A percentile compares a stretch with the other conserved stretches of the same genome.
Evolutionary conservation across 768 basidiomycete genomes (phyloP).

Genomic region (Serpula lacrymans): DNA sequence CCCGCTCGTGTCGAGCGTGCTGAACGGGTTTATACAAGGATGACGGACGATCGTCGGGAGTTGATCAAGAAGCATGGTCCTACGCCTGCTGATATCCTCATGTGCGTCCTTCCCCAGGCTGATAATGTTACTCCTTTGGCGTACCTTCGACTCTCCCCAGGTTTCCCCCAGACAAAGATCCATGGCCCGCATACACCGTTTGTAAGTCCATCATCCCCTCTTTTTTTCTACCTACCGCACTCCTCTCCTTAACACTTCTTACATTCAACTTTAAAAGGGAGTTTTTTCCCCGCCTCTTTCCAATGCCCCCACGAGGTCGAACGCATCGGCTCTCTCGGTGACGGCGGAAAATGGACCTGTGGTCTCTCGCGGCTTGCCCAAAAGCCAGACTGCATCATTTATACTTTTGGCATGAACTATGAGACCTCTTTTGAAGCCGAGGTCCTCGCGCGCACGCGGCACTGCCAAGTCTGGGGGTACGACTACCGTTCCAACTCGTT

Average conservation of each 20-base stretch:
- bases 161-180: slow-evolving; percentile 48
- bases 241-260: background rate
- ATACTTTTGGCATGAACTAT: slow-evolving; percentile 58
- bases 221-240: background rate
- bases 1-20: slow-evolving; percentile 39
- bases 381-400: slow-evolving; percentile 56
- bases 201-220: slow-evolving; percentile 35
- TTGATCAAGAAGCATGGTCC: slow-evolving; percentile 57
- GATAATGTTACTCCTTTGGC: slow-evolving; percentile 5
- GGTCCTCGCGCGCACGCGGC: slow-evolving; percentile 42
- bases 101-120: slow-evolving; percentile 32
- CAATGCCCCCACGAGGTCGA: slow-evolving; percentile 42
- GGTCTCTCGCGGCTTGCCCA: slow-evolving; percentile 52
- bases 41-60: slow-evolving; percentile 37
- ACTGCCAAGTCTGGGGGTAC: slow-evolving; percentile 61
- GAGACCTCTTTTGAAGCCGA: slow-evolving; percentile 66
- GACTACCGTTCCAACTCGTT: slow-evolving; percentile 41
- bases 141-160: slow-evolving; percentile 24
- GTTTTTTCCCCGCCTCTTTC: slow-evolving; percentile 44
- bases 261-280: slow-evolving; percentile 28
- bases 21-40: slow-evolving; percentile 43
- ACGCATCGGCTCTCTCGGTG: slow-evolving; percentile 49
- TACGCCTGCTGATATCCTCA: slow-evolving; percentile 40
- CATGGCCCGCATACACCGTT: slow-evolving; percentile 57
- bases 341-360: slow-evolving; percentile 72